Percentiles rank a stretch among this genome's conserved stretches.
These are phyloP conservation scores for Eudorina sp. DNA, from an alignment of 139 green algal species.

Conservation along the genomic window DNA sequence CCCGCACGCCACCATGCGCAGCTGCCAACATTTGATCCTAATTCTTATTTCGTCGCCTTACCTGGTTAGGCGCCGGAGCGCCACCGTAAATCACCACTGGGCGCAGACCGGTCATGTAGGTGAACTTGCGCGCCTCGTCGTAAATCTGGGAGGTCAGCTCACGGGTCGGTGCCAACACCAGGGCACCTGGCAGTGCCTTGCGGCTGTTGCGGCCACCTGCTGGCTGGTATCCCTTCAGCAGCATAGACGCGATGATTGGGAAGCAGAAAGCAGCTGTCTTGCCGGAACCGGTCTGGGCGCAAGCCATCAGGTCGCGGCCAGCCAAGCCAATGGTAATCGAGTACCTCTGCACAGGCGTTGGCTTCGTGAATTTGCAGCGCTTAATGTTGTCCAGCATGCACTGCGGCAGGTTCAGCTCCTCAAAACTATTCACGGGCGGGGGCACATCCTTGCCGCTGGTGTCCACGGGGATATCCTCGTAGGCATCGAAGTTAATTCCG, in stretches of 20 bases:
- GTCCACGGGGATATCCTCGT: slow-evolving; percentile 99
- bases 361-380: slow-evolving; percentile 98
- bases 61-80: slow-evolving; percentile 92
- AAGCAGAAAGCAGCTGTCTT: slow-evolving; percentile 99
- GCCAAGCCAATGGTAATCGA: slow-evolving; percentile 96
- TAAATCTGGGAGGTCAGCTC: slow-evolving; percentile 95
- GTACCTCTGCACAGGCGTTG: slow-evolving; percentile 97
- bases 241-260: slow-evolving; percentile 95
- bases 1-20: too few relatives aligned
- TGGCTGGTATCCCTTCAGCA: slow-evolving; percentile 78
- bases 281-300: slow-evolving; percentile 93
- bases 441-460: slow-evolving; percentile 90
- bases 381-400: slow-evolving; percentile 90
- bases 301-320: slow-evolving; percentile 97
- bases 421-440: slow-evolving; percentile 86
- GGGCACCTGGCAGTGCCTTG: slow-evolving; percentile 91
- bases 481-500: slow-evolving; percentile 98
- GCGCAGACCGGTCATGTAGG: slow-evolving; percentile 91
- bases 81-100: slow-evolving; percentile 97
- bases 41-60: too few relatives aligned
- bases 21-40: too few relatives aligned
- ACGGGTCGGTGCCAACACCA: slow-evolving; percentile 94
- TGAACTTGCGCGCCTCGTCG: slow-evolving; percentile 97
- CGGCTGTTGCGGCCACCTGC: slow-evolving; percentile 61
- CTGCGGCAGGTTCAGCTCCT: slow-evolving; percentile 85